These are phyloP conservation scores for Penicillium paneum DNA, from an alignment of 2,329 filamentous ascomycete genomes.

Conservation along the genomic window DNA sequence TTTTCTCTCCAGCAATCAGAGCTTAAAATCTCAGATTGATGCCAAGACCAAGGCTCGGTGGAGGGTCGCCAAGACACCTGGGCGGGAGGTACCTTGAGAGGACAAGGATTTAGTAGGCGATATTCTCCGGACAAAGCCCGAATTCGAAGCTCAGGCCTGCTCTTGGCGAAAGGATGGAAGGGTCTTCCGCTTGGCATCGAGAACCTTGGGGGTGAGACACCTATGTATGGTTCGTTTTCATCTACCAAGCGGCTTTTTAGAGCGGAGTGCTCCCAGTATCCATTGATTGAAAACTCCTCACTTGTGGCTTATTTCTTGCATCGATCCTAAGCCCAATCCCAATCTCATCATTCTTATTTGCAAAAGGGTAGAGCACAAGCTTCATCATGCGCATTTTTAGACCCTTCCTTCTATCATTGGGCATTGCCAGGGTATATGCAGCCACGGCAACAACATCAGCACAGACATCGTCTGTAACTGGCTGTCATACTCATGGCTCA, in stretches of 20 bases:
- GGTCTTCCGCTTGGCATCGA: constrained; percentile 20
- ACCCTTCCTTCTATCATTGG: constrained; percentile 12
- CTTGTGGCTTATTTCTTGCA: background rate
- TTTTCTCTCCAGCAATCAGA: constrained; percentile 1
- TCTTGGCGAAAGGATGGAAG: constrained; percentile 11
- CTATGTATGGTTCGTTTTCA: background rate
- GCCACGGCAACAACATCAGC: constrained; percentile 30
- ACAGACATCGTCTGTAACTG: constrained; percentile 49
- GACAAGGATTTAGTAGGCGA: constrained; percentile 1
- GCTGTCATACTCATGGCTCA: constrained; percentile 50
- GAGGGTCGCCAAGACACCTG: constrained; percentile 20
- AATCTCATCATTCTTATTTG: background rate
- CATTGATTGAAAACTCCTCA: background rate
- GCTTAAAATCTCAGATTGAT: background rate
- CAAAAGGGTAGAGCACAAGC: background rate
- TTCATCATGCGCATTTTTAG: constrained; percentile 9
- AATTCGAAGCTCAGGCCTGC: background rate
- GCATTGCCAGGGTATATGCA: constrained; percentile 16
- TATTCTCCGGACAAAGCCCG: background rate
- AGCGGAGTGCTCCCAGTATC: background rate
- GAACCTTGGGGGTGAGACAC: constrained; percentile 21
- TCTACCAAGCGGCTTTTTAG: background rate
- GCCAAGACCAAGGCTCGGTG: constrained; percentile 20
- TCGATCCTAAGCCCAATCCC: background rate
- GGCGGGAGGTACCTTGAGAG: constrained; percentile 21